phyloP scores from a whole-genome alignment of 352 stramenopile species.

The Pythium oligandrum region DNA sequence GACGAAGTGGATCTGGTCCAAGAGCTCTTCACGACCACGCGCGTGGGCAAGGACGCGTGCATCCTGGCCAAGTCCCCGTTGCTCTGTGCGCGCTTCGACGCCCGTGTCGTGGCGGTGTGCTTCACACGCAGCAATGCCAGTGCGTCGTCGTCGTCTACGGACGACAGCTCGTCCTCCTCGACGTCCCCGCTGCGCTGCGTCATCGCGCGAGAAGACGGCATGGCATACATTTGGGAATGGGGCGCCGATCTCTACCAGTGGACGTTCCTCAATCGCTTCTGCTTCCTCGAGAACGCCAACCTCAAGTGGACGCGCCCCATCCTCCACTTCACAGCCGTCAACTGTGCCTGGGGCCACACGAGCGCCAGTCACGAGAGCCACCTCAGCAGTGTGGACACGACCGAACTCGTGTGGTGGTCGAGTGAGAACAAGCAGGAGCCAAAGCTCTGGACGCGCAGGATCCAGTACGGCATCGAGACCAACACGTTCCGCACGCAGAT shows the following conservation, averaged over 20 bases:
- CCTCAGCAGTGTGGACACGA: constrained; percentile 27
- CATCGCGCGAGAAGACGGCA: constrained; percentile 69
- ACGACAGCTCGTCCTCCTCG: background rate
- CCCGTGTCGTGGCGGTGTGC: constrained; percentile 48
- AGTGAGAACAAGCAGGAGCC: constrained; percentile 53
- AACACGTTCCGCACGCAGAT: constrained; percentile 78
- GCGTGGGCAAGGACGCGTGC: constrained; percentile 51
- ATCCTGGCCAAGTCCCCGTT: constrained; percentile 64
- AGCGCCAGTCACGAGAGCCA: constrained; percentile 9
- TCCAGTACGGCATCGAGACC: constrained; percentile 65
- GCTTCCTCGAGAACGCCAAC: constrained; percentile 78
- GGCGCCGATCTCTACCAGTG: constrained; percentile 68
- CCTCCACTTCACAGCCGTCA: constrained; percentile 42
- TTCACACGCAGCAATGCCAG: constrained; percentile 33
- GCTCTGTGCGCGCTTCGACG: constrained; percentile 73
- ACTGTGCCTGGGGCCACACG: constrained; percentile 23
- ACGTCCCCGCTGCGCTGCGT: constrained; percentile 54
- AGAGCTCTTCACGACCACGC: constrained; percentile 55
- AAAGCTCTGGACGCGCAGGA: constrained; percentile 58
- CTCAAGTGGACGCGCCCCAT: constrained; percentile 78
- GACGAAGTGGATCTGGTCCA: constrained; percentile 68
- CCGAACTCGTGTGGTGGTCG: constrained; percentile 77
- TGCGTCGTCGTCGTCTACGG: background rate
- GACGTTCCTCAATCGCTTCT: constrained; percentile 80
- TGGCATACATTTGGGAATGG: constrained; percentile 85